Base-by-base conservation (phyloP, 2,329 filamentous ascomycete species). In the Ophiostoma himal-ulmi region DNA sequence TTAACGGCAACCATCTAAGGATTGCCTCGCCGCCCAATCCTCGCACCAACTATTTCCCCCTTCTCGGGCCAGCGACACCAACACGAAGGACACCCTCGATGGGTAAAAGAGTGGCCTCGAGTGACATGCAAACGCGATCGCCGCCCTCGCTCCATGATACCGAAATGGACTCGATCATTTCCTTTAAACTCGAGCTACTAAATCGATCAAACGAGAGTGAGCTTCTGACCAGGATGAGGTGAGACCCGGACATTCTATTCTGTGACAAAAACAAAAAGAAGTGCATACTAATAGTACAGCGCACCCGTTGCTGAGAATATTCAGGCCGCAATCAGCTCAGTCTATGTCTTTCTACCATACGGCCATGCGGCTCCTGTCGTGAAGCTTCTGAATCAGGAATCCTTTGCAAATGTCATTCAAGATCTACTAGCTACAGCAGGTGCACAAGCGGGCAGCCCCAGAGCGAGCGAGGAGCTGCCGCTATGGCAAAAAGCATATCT, bases 21-120 rank as follows among this genome's bases (percentile, higher is more conserved):
- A 44, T 69, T 54, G 68, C 68, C 14, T 62, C 68, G 11, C 70
- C 65, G 7, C 70, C 70, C 17, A 68, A 71, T 41, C 68, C 70
- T 13, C 68, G 57, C 3, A 66, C 68, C 65, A 65, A 68, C 20
- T 71, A 65, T 13, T 65, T 71, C 10, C 70, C 70, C 6, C 69
- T 71, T 20, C 65, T 71, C 11, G 22, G 57, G n/a, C 70, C 70
- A 14, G 68, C 62, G 6, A 36, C 70, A 6, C 34, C 67, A 4
- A 67, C 48, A 36, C 70, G 17, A 1, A 67, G 13, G 14, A 20
- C 10, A 1, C 17, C 34, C 22, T 13, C 22, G 5, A 57, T n/a
- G 22, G 41, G 57, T 5, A 57, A 30, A 36, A 10, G 22, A 17
- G 54, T 37, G 3, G 44, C 60, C 8, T 48, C 34, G 2, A 26